A percentile compares a stretch with the other conserved stretches of the same genome.
These are phyloP conservation scores for Geotrichum aggregatum DNA, from an alignment of 1,139 yeast species.

Conservation along the genomic window DNA sequence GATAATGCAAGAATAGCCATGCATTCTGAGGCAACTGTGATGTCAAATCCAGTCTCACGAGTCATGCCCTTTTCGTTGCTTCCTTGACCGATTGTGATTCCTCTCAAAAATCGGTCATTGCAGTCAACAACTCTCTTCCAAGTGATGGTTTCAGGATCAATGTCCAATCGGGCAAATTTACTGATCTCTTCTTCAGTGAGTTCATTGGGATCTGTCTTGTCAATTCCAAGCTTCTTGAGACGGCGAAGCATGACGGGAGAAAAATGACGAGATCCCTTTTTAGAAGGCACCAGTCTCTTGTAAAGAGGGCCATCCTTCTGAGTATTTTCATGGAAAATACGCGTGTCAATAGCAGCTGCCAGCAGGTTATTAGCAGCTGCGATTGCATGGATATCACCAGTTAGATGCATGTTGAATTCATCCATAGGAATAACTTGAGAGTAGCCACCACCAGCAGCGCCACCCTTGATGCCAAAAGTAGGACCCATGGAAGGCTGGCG, in stretches of 20 bases:
- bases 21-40: constrained; percentile 94
- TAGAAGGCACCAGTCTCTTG: constrained; percentile 81
- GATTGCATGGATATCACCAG: constrained; percentile 97
- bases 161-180: constrained; percentile 78
- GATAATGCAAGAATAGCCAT: constrained; percentile 97
- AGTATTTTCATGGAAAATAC: constrained; percentile 95
- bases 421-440: constrained; percentile 99
- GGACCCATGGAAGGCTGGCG: constrained; percentile 99
- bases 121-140: constrained; percentile 97
- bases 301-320: constrained; percentile 85
- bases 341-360: constrained; percentile 96
- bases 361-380: constrained; percentile 91
- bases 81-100: constrained; percentile 87
- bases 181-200: constrained; percentile 75
- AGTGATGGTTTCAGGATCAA: constrained; percentile 89
- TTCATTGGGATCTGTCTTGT: constrained; percentile 75
- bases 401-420: constrained; percentile 95
- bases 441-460: constrained; percentile 99
- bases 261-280: constrained; percentile 76
- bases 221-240: constrained; percentile 72
- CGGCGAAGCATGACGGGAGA: constrained; percentile 76
- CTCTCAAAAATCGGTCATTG: constrained; percentile 90
- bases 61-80: constrained; percentile 90
- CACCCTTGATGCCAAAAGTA: constrained; percentile 97
- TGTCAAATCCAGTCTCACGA: constrained; percentile 91